Conservation (phyloP, 306 rosid genomes). For the Dalbergia cultrata region DNA sequence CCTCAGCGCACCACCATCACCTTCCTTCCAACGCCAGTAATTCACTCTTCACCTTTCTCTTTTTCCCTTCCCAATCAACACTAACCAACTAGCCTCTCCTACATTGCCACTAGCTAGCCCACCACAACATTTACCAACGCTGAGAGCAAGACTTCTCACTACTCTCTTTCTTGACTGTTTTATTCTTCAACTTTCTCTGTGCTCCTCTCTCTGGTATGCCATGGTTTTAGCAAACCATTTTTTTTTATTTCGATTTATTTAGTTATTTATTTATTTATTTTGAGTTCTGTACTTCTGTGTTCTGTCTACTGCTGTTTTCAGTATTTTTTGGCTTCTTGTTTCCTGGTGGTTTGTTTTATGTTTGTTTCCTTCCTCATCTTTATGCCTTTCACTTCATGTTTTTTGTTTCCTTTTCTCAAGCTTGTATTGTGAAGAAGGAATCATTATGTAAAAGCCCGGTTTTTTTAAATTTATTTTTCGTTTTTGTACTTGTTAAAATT, state of each 20-base stretch:
- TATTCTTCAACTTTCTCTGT: neutral
- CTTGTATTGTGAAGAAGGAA: slow-evolving; percentile 28
- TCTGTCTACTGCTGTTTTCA: neutral
- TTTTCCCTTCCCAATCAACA: neutral
- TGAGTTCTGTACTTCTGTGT: neutral
- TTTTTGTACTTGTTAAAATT: neutral
- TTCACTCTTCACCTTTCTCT: neutral
- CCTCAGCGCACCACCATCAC: neutral
- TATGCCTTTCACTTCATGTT: neutral
- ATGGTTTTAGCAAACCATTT: no score
- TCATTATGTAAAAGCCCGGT: slow-evolving; percentile 13
- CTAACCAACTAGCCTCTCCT: neutral
- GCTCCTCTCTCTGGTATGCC: neutral
- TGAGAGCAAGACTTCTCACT: no score
- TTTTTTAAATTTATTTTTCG: neutral
- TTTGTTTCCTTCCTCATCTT: neutral
- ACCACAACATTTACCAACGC: neutral
- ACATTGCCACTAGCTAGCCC: neutral
- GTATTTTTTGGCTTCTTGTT: neutral
- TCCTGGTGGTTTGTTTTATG: neutral
- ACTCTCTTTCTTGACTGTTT: no score
- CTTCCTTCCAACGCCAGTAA: slow-evolving; percentile 17
- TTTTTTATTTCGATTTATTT: no score
- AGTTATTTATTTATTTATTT: no score
- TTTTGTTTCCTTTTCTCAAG: no score